Conservation (phyloP, 2,329 filamentous ascomycete species). For the Dendryphion nanum region DNA sequence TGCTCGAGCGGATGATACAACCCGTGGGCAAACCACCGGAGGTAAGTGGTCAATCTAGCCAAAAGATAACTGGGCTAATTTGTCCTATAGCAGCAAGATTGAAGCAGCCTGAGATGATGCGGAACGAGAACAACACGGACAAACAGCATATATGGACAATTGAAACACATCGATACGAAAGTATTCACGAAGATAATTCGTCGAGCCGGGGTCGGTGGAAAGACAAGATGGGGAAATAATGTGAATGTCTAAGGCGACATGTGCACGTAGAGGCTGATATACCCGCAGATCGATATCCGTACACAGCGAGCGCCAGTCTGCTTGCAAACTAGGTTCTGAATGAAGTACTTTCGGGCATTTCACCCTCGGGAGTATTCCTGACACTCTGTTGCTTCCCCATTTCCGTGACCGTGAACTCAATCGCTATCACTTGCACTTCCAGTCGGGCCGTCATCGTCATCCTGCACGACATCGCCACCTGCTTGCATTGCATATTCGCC, state of each 20-base stretch:
- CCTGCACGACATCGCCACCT: conserved; percentile 49
- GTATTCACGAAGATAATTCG: too few relatives aligned
- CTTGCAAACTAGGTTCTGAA: neutral
- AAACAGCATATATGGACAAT: too few relatives aligned
- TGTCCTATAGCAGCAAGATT: conserved; percentile 12
- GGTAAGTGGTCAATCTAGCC: conserved; percentile 37
- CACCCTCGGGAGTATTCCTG: too few relatives aligned
- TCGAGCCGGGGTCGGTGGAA: too few relatives aligned
- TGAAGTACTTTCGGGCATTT: too few relatives aligned
- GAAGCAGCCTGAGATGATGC: neutral
- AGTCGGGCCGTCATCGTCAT: conserved; percentile 47
- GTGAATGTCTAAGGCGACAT: too few relatives aligned
- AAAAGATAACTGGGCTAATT: neutral
- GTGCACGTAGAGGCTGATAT: too few relatives aligned
- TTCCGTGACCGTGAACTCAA: conserved; percentile 8
- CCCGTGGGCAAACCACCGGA: conserved; percentile 66
- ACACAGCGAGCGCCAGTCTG: too few relatives aligned
- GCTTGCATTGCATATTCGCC: conserved; percentile 63
- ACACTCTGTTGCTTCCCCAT: neutral
- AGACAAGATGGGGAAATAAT: too few relatives aligned
- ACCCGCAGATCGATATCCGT: too few relatives aligned
- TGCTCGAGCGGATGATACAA: conserved; percentile 73
- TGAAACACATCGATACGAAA: too few relatives aligned
- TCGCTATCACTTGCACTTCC: conserved; percentile 51
- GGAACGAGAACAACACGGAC: neutral